Conservation (phyloP, 2,329 filamentous ascomycete species). For the Pseudogymnoascus sp. region DNA sequence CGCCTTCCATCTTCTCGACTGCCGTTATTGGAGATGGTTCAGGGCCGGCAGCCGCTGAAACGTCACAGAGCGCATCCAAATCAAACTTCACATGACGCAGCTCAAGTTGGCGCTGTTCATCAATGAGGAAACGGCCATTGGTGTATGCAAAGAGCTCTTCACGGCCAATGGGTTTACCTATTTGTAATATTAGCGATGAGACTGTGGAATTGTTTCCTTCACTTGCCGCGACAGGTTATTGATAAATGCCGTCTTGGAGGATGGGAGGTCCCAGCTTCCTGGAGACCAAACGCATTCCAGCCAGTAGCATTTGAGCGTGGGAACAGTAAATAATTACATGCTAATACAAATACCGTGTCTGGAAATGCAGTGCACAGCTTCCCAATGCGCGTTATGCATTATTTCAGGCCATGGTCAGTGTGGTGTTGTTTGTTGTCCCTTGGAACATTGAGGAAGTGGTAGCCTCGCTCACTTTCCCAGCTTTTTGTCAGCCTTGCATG, state of each 20-base stretch:
- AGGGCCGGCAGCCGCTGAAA: constrained; percentile 31
- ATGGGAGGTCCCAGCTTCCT: background rate
- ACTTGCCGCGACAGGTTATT: background rate
- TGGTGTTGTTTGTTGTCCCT: background rate
- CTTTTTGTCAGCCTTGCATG: background rate
- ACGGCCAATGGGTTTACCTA: background rate
- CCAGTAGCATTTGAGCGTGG: background rate
- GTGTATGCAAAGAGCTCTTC: constrained; percentile 23
- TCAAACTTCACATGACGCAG: constrained; percentile 34
- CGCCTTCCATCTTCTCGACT: constrained; percentile 38
- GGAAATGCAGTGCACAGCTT: background rate
- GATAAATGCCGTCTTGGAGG: background rate
- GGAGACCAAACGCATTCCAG: background rate
- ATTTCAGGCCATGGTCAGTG: background rate
- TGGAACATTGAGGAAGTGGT: background rate
- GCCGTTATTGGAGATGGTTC: constrained; percentile 28
- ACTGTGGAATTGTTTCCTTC: background rate
- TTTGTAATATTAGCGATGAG: background rate
- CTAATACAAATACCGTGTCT: background rate
- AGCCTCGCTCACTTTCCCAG: background rate
- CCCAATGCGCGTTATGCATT: background rate
- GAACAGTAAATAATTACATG: background rate
- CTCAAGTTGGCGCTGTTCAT: constrained; percentile 31
- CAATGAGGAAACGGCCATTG: constrained; percentile 32
- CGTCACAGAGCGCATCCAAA: constrained; percentile 32